phyloP scores from a whole-genome alignment of 2,329 filamentous ascomycete species.

The Volutella citrinella region DNA sequence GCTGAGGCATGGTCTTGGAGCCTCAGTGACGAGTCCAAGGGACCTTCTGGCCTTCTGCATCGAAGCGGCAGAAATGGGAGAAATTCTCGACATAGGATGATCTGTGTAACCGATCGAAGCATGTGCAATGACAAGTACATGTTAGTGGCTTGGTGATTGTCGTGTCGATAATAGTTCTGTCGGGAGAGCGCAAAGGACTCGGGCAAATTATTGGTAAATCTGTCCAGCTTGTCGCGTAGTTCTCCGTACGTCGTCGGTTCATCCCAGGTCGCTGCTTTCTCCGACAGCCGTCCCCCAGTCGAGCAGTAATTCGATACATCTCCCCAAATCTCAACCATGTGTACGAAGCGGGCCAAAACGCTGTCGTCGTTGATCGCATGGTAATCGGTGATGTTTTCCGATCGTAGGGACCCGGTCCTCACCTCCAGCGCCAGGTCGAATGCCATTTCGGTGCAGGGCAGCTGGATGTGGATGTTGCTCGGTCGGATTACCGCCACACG shows the following conservation, averaged over 20 bases:
- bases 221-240: slow-evolving; percentile 48
- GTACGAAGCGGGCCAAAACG: slow-evolving; percentile 50
- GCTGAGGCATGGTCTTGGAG: slow-evolving; percentile 7
- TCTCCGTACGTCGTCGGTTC: slow-evolving; percentile 50
- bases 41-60: slow-evolving; percentile 47
- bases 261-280: slow-evolving; percentile 58
- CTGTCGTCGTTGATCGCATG: slow-evolving; percentile 39
- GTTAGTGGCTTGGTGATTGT: slow-evolving; percentile 60
- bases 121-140: slow-evolving; percentile 67
- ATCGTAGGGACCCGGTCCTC: slow-evolving; percentile 45
- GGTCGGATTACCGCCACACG: slow-evolving; percentile 57
- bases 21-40: slow-evolving; percentile 44
- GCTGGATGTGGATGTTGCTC: slow-evolving; percentile 60
- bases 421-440: slow-evolving; percentile 62
- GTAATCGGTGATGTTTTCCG: slow-evolving; percentile 12
- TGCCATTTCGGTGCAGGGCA: slow-evolving; percentile 64
- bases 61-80: slow-evolving; percentile 31
- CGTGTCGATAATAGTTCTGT: slow-evolving; percentile 63
- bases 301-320: slow-evolving; percentile 57
- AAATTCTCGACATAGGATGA: slow-evolving; percentile 43
- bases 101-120: slow-evolving; percentile 61
- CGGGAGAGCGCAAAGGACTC: slow-evolving; percentile 54
- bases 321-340: slow-evolving; percentile 58
- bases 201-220: slow-evolving; percentile 43
- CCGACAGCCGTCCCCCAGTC: slow-evolving; percentile 48